These are phyloP conservation scores for Parsonsia alboflavescens DNA, from an alignment of 257 asterid genomes.

Conservation along the genomic window DNA sequence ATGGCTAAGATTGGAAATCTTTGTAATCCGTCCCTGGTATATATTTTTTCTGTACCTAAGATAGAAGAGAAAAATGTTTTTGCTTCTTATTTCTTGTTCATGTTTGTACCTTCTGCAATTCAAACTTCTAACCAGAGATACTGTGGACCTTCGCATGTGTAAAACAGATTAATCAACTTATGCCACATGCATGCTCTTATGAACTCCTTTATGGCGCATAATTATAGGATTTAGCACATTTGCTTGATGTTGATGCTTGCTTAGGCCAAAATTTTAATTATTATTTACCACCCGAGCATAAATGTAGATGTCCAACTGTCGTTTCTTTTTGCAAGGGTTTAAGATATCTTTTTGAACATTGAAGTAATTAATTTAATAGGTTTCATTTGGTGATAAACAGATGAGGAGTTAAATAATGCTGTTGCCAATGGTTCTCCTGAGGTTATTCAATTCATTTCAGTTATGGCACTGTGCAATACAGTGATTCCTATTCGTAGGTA, in stretches of 20 bases:
- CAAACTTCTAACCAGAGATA: not conserved
- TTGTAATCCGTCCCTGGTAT: too few species aligned
- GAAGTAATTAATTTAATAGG: conserved; percentile 1
- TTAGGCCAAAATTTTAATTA: not conserved
- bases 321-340: not conserved
- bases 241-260: not conserved
- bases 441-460: conserved; percentile 68
- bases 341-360: not conserved
- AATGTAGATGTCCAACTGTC: not conserved
- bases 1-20: too few species aligned
- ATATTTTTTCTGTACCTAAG: not conserved
- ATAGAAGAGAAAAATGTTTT: not conserved
- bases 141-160: not conserved
- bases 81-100: not conserved
- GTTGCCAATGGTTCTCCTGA: conserved; percentile 62
- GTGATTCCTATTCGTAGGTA: conserved; percentile 90
- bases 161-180: not conserved
- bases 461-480: conserved; percentile 95
- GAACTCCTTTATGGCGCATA: not conserved
- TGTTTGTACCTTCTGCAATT: not conserved
- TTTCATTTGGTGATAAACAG: conserved; percentile 33
- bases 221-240: not conserved
- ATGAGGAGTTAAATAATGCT: conserved; percentile 62
- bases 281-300: not conserved
- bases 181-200: not conserved